Evolutionary conservation across 2,329 filamentous ascomycete genomes (phyloP), one percentile per base, ranked within the genome.

Genomic region (Neopestalotiopsis sp.): DNA sequence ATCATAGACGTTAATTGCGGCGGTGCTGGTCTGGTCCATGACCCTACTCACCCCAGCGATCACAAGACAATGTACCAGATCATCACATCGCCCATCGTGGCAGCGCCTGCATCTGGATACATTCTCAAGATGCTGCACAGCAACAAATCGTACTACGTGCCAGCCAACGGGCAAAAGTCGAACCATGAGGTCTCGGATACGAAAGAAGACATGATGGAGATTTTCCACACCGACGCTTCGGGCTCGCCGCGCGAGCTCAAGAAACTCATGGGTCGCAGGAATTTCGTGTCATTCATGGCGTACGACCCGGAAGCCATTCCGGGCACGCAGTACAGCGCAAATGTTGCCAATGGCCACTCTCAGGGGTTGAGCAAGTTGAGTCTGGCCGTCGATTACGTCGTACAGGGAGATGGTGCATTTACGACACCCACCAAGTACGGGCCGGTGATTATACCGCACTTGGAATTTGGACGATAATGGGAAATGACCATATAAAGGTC

Each of bases 151-250:
- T 89, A 98, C 34, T 99, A 98, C 80, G 87, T 99, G 67, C 96
- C 96, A 0, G 86, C 89, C 67, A 99, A 99, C 80, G 95, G 95
- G 1, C 90, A 94, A 68, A 88, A 89, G 72, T 91, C 92, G 24
- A 66, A 87, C 1, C 89, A 94, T 70, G 88, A 91, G 72, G 88
- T 93, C 1, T 92, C 91, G 1, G 96, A 99, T 79, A 99, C 96
- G 61, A 98, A 99, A 81, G 96, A 99, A 81, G 96, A 99, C 82
- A 99, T 99, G 96, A 97, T 99, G 93, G 96, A 99, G 84, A 97
- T 99, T 73, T 99, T 99, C 87, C 94, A 96, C 76, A 93, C 92
- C 7, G 96, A 99, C 75, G 94, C 96, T 17, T 94, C 91, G 67
- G 95, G 96, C n/a, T 85, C 89, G 45, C 85, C 90, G 0, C 88